These are phyloP conservation scores for Epichloe hybrida DNA, from an alignment of 2,329 filamentous ascomycete genomes.

Conservation along the genomic window DNA sequence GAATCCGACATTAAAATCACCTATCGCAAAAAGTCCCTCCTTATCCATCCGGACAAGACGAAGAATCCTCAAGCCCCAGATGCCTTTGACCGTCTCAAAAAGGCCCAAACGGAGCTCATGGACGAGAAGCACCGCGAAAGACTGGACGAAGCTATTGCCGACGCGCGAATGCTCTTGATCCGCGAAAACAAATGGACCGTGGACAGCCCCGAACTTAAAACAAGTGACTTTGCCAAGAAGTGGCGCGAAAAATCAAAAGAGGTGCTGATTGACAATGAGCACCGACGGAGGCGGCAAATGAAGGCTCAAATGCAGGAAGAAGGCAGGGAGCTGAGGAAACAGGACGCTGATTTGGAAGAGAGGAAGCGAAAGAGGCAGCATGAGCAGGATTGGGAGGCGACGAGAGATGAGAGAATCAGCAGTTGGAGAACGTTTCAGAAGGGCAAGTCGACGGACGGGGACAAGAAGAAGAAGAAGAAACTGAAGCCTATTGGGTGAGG, in stretches of 20 bases:
- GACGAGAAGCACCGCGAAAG: slow-evolving; percentile 83
- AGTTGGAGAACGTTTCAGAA: slow-evolving; percentile 93
- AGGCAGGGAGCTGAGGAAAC: slow-evolving; percentile 72
- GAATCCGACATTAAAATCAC: slow-evolving; percentile 90
- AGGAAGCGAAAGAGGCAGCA: slow-evolving; percentile 81
- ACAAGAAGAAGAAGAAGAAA: slow-evolving; percentile 59
- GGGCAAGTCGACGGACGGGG: slow-evolving; percentile 39
- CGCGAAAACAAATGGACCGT: slow-evolving; percentile 88
- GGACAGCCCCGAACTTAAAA: slow-evolving; percentile 76
- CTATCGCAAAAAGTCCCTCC: slow-evolving; percentile 98
- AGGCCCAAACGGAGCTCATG: slow-evolving; percentile 80
- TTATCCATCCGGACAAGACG: slow-evolving; percentile 98
- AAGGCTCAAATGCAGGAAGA: slow-evolving; percentile 97
- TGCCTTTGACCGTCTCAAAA: slow-evolving; percentile 91
- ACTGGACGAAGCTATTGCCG: slow-evolving; percentile 89
- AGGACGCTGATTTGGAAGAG: slow-evolving; percentile 71
- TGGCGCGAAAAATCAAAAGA: slow-evolving; percentile 86
- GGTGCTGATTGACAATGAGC: slow-evolving; percentile 87
- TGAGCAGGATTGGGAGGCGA: slow-evolving; percentile 91
- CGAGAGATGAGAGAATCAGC: slow-evolving; percentile 76
- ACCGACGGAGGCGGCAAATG: slow-evolving; percentile 67
- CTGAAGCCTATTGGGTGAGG: slow-evolving; percentile 45
- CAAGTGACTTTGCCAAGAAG: slow-evolving; percentile 64
- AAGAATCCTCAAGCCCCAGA: slow-evolving; percentile 82
- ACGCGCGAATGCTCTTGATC: slow-evolving; percentile 88